phyloP scores from a whole-genome alignment of 768 basidiomycete species.

The Mycena leptocephala region DNA sequence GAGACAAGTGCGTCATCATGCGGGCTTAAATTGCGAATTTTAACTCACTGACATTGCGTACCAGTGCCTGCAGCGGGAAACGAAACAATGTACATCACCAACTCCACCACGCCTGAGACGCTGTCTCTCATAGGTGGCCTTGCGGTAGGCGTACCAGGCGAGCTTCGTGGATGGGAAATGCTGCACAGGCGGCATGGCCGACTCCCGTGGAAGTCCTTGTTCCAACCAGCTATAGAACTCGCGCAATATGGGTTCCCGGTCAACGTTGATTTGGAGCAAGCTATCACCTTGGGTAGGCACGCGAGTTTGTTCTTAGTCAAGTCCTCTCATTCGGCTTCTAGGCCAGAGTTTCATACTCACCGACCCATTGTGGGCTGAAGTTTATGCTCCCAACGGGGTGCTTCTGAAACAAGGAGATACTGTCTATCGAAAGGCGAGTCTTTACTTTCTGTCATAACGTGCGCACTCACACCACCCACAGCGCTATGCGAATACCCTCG shows the following conservation, averaged over 20 bases:
- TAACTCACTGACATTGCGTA: background rate
- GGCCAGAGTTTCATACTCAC: slow-evolving; percentile 13
- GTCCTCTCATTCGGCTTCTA: background rate
- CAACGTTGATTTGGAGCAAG: slow-evolving; percentile 37
- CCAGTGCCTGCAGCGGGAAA: slow-evolving; percentile 69
- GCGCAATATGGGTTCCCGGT: slow-evolving; percentile 54
- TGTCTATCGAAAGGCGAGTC: slow-evolving; percentile 38
- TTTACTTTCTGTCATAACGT: background rate
- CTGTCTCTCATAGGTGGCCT: slow-evolving; percentile 75
- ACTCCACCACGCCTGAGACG: slow-evolving; percentile 46
- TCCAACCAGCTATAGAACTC: slow-evolving; percentile 72
- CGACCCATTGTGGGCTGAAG: slow-evolving; percentile 45
- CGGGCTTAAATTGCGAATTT: background rate
- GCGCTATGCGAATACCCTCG: slow-evolving; percentile 45
- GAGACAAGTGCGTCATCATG: slow-evolving; percentile 57
- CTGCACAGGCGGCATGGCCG: slow-evolving; percentile 78
- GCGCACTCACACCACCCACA: background rate
- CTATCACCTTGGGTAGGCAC: background rate
- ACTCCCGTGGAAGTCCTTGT: slow-evolving; percentile 74
- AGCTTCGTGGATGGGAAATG: slow-evolving; percentile 78
- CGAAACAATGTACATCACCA: slow-evolving; percentile 69
- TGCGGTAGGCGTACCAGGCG: slow-evolving; percentile 80
- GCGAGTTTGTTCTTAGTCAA: background rate
- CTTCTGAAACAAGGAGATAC: slow-evolving; percentile 37
- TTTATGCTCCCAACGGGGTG: slow-evolving; percentile 46